phyloP scores from a whole-genome alignment of 2,329 filamentous ascomycete species.

The Cladosporium austrohemisphaericum region DNA sequence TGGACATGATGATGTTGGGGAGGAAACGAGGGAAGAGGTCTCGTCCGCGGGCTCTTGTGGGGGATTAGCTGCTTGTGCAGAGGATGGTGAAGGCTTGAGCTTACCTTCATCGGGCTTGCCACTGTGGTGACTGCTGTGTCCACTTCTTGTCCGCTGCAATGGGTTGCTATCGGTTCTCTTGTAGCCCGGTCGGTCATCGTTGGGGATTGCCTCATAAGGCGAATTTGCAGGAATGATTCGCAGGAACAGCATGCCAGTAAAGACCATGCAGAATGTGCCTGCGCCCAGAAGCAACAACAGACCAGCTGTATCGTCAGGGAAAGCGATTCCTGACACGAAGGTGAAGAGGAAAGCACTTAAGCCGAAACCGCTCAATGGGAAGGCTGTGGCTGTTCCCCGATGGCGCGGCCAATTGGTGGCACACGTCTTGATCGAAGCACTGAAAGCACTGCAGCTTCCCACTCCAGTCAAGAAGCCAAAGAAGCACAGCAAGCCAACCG shows the following conservation, averaged over 20 bases:
- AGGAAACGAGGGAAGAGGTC: constrained; percentile 75
- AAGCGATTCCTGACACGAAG: constrained; percentile 67
- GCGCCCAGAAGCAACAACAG: constrained; percentile 77
- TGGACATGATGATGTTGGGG: constrained; percentile 46
- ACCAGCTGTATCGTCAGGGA: constrained; percentile 76
- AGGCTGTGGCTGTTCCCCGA: constrained; percentile 88
- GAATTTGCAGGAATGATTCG: constrained; percentile 60
- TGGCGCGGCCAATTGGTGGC: constrained; percentile 89
- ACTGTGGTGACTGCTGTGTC: constrained; percentile 1
- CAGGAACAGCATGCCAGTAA: constrained; percentile 70
- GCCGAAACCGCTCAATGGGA: constrained; percentile 88
- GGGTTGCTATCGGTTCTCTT: constrained; percentile 39
- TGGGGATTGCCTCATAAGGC: constrained; percentile 56
- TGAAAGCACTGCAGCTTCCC: constrained; percentile 88
- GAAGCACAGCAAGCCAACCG: constrained; percentile 62
- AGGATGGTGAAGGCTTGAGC: constrained; percentile 27
- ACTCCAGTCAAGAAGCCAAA: constrained; percentile 82
- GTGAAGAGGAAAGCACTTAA: constrained; percentile 97
- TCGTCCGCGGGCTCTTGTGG: constrained; percentile 57
- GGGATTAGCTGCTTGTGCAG: neutral
- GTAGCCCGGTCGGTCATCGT: constrained; percentile 29
- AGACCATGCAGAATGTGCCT: constrained; percentile 72
- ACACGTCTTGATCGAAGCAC: constrained; percentile 76
- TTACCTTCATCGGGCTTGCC: constrained; percentile 58
- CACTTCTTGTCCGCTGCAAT: constrained; percentile 47